phyloP scores from a whole-genome alignment of 495 filamentous ascomycete genomes.

The Neurospora intermedia region DNA sequence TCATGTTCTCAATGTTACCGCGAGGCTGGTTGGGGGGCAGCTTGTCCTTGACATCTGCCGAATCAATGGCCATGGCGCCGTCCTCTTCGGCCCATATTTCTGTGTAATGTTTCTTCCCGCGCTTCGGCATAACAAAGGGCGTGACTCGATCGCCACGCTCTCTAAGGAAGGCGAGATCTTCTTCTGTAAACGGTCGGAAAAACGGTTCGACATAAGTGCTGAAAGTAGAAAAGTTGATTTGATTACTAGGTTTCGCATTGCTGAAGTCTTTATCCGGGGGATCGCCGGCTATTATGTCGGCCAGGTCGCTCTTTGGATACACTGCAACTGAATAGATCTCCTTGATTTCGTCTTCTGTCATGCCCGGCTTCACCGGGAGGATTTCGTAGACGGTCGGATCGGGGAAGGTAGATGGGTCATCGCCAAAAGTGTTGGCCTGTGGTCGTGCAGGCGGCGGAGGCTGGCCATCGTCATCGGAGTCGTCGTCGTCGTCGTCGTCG shows the following conservation, averaged over 20 bases:
- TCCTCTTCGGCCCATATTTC: conserved; percentile 94
- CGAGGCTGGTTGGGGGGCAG: conserved; percentile 70
- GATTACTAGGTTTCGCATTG: conserved; percentile 83
- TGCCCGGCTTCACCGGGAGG: conserved; percentile 55
- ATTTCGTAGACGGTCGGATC: conserved; percentile 96
- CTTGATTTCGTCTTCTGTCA: conserved; percentile 70
- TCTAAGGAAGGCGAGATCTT: conserved; percentile 86
- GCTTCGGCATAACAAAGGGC: conserved; percentile 76
- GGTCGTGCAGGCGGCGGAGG: conserved; percentile 65
- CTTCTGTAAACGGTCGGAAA: conserved; percentile 81
- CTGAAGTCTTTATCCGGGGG: conserved; percentile 92
- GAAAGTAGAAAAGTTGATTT: conserved; percentile 87
- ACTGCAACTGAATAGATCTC: conserved; percentile 76
- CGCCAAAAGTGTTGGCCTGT: conserved; percentile 72
- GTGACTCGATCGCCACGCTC: conserved; percentile 76
- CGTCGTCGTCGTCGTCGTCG: conserved; percentile 29
- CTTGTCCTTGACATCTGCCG: conserved; percentile 44
- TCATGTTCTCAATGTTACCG: conserved; percentile 73
- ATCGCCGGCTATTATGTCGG: conserved; percentile 74
- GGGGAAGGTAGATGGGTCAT: conserved; percentile 81
- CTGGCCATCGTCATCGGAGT: conserved; percentile 63
- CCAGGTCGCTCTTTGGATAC: conserved; percentile 72
- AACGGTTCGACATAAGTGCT: conserved; percentile 80
- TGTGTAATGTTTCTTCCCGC: conserved; percentile 74
- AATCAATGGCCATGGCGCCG: conserved; percentile 59